Evolutionary conservation across 164 flowering plant genomes (phyloP).

Genomic region (Cinnamomum micranthum): DNA sequence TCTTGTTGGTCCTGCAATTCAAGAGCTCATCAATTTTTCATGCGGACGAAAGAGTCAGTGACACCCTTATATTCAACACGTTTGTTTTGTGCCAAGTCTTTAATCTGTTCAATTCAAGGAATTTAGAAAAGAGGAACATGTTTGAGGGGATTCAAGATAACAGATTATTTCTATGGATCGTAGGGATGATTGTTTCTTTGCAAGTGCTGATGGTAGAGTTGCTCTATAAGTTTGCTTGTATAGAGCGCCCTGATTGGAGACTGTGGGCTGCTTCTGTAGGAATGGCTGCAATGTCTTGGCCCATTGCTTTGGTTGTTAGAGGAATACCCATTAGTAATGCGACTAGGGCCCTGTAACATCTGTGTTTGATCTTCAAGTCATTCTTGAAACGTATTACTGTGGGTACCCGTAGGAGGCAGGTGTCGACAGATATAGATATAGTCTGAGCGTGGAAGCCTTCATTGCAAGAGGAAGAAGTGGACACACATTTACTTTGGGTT

Average conservation of each 20-base stretch:
- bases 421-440: no score
- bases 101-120: slow-evolving; percentile 49
- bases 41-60: slow-evolving; percentile 24
- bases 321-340: slow-evolving; percentile 26
- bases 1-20: slow-evolving; percentile 44
- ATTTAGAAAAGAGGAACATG: slow-evolving; percentile 41
- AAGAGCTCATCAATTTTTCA: slow-evolving; percentile 37
- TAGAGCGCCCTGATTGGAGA: slow-evolving; percentile 46
- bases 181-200: slow-evolving; percentile 33
- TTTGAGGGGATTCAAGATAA: slow-evolving; percentile 40
- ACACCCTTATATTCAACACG: slow-evolving; percentile 50
- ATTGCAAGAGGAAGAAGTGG: no score
- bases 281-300: slow-evolving; percentile 42
- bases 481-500: no score
- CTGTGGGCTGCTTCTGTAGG: slow-evolving; percentile 48
- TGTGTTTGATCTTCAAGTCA: no score
- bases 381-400: no score
- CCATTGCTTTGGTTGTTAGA: slow-evolving; percentile 45
- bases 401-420: no score
- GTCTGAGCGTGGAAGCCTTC: no score
- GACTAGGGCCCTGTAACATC: no score
- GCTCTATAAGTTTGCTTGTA: slow-evolving; percentile 42
- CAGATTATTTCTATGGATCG: slow-evolving; percentile 40
- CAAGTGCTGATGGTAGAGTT: slow-evolving; percentile 53
- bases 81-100: slow-evolving; percentile 56